phyloP scores from a whole-genome alignment of 2,329 filamentous ascomycete genomes.

The Colletotrichum abscissum region DNA sequence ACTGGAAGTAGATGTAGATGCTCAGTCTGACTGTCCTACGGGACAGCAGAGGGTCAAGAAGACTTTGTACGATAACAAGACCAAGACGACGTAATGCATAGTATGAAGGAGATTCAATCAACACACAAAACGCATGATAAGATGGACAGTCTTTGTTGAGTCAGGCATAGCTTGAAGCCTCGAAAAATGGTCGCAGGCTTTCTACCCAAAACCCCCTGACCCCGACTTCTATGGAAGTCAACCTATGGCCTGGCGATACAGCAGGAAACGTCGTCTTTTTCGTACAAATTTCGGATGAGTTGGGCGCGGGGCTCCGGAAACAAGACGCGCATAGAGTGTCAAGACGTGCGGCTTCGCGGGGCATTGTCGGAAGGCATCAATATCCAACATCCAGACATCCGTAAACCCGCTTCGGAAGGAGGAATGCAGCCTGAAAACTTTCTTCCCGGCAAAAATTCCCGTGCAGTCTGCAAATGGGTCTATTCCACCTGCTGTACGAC shows the following conservation, averaged over 20 bases:
- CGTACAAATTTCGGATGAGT: neutral
- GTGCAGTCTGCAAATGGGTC: neutral
- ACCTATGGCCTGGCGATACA: neutral
- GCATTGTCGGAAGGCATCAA: constrained; percentile 5
- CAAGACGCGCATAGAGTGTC: neutral
- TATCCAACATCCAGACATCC: neutral
- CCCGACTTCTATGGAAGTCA: neutral
- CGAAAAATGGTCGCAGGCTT: neutral
- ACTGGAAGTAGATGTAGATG: no score
- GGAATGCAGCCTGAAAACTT: neutral
- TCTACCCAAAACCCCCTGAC: neutral
- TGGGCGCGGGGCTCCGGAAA: neutral
- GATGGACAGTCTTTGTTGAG: neutral
- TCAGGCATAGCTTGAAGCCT: neutral
- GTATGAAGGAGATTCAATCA: neutral
- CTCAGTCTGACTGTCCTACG: no score
- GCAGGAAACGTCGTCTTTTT: neutral
- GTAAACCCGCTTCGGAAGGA: neutral
- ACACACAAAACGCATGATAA: neutral
- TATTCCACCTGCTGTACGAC: neutral
- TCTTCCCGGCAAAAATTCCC: neutral
- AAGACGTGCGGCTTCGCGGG: neutral
- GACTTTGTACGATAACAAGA: no score
- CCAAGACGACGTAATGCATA: no score
- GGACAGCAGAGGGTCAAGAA: no score